Conservation (phyloP, 2,329 filamentous ascomycete genomes). For the Botrytis aclada region DNA sequence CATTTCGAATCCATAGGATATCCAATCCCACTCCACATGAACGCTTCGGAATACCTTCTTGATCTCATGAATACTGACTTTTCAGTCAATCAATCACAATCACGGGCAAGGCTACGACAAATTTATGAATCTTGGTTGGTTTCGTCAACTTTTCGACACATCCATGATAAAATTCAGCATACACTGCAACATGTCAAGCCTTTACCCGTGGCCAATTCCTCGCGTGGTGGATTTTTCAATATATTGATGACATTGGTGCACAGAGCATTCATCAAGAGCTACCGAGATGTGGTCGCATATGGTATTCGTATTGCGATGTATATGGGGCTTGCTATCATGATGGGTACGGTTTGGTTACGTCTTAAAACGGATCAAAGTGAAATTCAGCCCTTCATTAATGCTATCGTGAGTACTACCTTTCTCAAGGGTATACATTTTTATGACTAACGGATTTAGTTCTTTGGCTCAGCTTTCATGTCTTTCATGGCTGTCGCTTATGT, state of each 20-base stretch:
- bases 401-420: slow-evolving; percentile 51
- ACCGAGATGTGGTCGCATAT: slow-evolving; percentile 80
- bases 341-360: slow-evolving; percentile 84
- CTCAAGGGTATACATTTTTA: not conserved
- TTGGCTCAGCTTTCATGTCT: slow-evolving; percentile 71
- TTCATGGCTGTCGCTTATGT: slow-evolving; percentile 86
- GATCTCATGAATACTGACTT: slow-evolving; percentile 80
- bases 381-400: slow-evolving; percentile 80
- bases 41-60: slow-evolving; percentile 77
- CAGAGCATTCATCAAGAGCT: slow-evolving; percentile 77
- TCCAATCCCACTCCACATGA: slow-evolving; percentile 65
- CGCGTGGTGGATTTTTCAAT: slow-evolving; percentile 36
- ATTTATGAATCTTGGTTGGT: slow-evolving; percentile 56
- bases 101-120: slow-evolving; percentile 47
- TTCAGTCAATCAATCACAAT: slow-evolving; percentile 47
- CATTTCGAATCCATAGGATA: slow-evolving; percentile 64
- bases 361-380: slow-evolving; percentile 64
- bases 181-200: slow-evolving; percentile 22
- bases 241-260: slow-evolving; percentile 67
- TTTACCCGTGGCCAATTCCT: slow-evolving; percentile 30
- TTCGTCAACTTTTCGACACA: slow-evolving; percentile 43
- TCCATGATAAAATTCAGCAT: slow-evolving; percentile 34
- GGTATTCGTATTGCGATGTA: slow-evolving; percentile 84
- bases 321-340: slow-evolving; percentile 73
- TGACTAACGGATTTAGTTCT: slow-evolving; percentile 47